A percentile compares a stretch with the other conserved stretches of the same genome.
Evolutionary conservation across 192 early-diverging fungal genomes (phyloP).

Genomic region (Obelidium mucronatum): DNA sequence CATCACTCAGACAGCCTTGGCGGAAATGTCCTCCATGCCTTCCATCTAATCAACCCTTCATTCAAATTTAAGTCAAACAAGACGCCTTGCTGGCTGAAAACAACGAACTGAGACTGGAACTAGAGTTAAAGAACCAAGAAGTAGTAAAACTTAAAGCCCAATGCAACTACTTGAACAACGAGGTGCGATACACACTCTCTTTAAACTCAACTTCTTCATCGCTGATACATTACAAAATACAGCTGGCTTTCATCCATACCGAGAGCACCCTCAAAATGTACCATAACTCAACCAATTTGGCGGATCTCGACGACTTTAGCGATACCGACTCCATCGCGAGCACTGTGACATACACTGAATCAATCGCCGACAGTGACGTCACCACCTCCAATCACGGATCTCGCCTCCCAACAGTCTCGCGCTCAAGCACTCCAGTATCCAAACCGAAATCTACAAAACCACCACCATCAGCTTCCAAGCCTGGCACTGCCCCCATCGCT

Average conservation of each 20-base stretch:
- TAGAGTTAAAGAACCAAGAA: slow-evolving; percentile 1
- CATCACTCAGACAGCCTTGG: no score
- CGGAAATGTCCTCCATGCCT: no score
- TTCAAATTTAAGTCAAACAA: not conserved
- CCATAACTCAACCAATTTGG: not conserved
- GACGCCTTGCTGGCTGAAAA: slow-evolving; percentile 21
- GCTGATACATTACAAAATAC: not conserved
- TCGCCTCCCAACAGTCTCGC: slow-evolving; percentile 10
- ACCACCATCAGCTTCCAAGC: no score
- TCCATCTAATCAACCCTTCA: no score
- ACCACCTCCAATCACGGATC: not conserved
- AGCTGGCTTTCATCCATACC: slow-evolving; percentile 7
- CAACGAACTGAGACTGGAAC: not conserved
- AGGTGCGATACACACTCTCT: slow-evolving; percentile 7
- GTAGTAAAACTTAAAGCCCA: not conserved
- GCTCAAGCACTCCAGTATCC: no score
- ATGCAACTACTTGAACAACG: slow-evolving; percentile 18
- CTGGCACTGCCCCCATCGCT: not conserved
- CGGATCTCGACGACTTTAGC: slow-evolving; percentile 15
- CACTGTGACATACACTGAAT: not conserved
- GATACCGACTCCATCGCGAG: slow-evolving; percentile 24
- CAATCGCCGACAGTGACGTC: not conserved
- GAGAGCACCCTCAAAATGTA: slow-evolving; percentile 7
- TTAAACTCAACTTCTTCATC: not conserved
- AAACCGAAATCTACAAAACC: not conserved